These are phyloP conservation scores for Fusarium mundagurra DNA, from an alignment of 2,329 filamentous ascomycete genomes.

Conservation along the genomic window DNA sequence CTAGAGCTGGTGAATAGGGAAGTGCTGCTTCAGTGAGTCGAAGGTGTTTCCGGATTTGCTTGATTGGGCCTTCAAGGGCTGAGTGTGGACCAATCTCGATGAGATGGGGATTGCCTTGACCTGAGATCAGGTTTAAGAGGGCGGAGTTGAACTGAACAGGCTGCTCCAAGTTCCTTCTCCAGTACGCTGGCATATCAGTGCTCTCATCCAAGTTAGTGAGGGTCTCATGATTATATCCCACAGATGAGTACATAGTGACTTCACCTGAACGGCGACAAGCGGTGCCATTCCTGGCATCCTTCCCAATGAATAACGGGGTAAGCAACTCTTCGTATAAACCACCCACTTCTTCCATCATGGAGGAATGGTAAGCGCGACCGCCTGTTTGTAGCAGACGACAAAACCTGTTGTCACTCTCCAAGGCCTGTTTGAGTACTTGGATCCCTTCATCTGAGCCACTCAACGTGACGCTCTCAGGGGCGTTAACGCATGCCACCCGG, in stretches of 20 bases:
- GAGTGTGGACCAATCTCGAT: background rate
- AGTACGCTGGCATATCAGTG: background rate
- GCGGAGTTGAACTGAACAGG: background rate
- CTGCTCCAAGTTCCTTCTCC: background rate
- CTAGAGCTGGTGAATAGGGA: background rate
- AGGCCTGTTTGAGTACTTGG: background rate
- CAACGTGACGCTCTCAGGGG: background rate
- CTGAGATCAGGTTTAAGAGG: background rate
- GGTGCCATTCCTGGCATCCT: background rate
- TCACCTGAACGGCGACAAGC: fast-evolving
- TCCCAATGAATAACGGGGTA: fast-evolving
- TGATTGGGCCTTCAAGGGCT: background rate
- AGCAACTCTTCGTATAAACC: background rate
- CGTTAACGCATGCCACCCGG: background rate
- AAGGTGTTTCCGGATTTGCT: background rate
- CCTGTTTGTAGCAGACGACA: background rate
- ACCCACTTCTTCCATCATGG: background rate
- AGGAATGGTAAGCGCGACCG: background rate
- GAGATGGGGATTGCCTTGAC: background rate
- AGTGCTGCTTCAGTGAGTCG: background rate
- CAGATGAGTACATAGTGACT: background rate
- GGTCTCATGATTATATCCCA: background rate
- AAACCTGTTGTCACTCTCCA: background rate
- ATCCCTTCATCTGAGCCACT: background rate
- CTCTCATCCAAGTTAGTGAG: fast-evolving